Base-by-base conservation (phyloP, 768 basidiomycete species). In the Tylopilus sp. region DNA sequence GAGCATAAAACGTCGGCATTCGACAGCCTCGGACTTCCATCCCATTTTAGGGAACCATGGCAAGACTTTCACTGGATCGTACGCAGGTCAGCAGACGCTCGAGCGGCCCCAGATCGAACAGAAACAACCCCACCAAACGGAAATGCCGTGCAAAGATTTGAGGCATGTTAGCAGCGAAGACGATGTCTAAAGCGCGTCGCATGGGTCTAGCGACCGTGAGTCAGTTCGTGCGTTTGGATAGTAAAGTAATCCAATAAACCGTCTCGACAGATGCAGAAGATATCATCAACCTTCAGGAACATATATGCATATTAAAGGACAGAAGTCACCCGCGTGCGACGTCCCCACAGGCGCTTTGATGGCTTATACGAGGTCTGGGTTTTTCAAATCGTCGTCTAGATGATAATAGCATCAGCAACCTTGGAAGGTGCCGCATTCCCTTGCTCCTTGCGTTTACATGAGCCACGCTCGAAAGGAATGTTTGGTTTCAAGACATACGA, bases 21-120 rank as follows among this genome's bases (percentile, higher is more conserved):
- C 48, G 3, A 37, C 24, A 5, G 62, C 57, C 22, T 52, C 19
- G 22, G 52, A 40, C 25, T 65, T 63, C 55, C 67, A 61, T 4
- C 52, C 45, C 45, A 68, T 60, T 8, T 63, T 62, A 0, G 67
- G 70, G 21, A 70, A 45, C 70, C 67, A 68, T 2, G 62, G 66
- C 29, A 66, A 19, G 1, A 48, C 24, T 16, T 36, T 49, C n/a
- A 64, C 68, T 68, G 24, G 3, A 33, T 17, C 22, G 19, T 16
- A 44, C 11, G 10, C 16, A 33, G 12, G n/a, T 52, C 4, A 48
- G 43, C 3, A 24, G 31, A 17, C 6, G 13, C 4, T n/a, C n/a
- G n/a, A 4, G 19, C 3, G 21, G 12, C 12, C 4, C 31, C n/a
- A 21, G 19, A 36, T n/a, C 1, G 33, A 6, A 29, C 3, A 24